Base-by-base conservation (phyloP, 768 basidiomycete genomes). In the Melanogaster broomeanus region DNA sequence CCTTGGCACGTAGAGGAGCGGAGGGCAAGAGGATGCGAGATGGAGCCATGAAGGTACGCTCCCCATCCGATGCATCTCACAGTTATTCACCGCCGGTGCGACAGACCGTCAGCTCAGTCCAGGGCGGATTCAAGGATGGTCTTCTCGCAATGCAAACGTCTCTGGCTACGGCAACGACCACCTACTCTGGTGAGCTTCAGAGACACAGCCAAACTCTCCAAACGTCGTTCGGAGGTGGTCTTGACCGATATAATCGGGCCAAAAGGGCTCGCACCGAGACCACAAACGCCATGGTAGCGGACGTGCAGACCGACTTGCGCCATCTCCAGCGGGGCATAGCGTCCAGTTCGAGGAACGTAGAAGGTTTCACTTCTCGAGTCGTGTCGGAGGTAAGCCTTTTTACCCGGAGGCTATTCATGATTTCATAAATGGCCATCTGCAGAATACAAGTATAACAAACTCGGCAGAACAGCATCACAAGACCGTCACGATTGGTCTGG, bases 261-360 rank as follows among this genome's bases (percentile, higher is more conserved):
- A 93, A 93, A 62, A 79, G 84, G 42, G 83, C 83, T 34, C 80
- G 90, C 38, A 61, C 85, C 3, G 87, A 89, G 45, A 75, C 78
- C 10, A 83, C 80, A 18, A 72, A 74, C 37, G 63, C 71, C 3
- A 69, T 88, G 61, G 70, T 69, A 27, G 66, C 72, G 5, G 78
- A 82, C 28, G 60, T 81, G 30, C 78, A 83, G 55, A 72, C 76
- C 28, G 77, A 83, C 43, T 80, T 81, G 59, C 74, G 74, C 21
- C 68, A 72, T 47, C 59, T 84, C 49, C 80, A 84, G 53, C 72
- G 75, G 12, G 77, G 75, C 10, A 60, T 85, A 16, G 69, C 74
- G 19, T 78, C 83, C 1, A 75, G 76, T 30, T 78, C 81, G 15
- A 73, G 75, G 42, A 74, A 77, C 49, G 60, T 78, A 7, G 79